These are phyloP conservation scores for Echinochloa phyllopogon DNA, from an alignment of 176 grass and related monocot genomes.

Conservation along the genomic window DNA sequence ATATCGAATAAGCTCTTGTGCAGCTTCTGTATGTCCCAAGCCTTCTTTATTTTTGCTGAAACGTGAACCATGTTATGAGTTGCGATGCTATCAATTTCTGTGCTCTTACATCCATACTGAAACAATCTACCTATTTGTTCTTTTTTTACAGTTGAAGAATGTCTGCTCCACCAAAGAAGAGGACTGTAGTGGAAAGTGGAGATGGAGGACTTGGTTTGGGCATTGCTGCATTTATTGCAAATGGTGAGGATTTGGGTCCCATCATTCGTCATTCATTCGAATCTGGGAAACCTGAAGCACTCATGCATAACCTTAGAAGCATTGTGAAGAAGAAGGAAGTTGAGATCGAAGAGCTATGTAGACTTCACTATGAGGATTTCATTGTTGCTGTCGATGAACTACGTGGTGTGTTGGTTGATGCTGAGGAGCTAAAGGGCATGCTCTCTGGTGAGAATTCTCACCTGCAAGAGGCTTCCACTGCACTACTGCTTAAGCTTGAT, in stretches of 20 bases:
- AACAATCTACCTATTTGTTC: not conserved
- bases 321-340: constrained; percentile 90
- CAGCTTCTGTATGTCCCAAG: not conserved
- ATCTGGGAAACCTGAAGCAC: constrained; percentile 76
- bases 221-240: constrained; percentile 69
- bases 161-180: constrained; percentile 69
- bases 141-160: constrained; percentile 59
- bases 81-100: not conserved
- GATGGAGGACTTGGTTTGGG: constrained; percentile 67
- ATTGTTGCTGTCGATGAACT: constrained; percentile 89
- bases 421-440: constrained; percentile 78
- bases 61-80: not conserved
- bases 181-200: constrained; percentile 63
- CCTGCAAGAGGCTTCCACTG: constrained; percentile 53
- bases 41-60: not conserved
- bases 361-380: constrained; percentile 91
- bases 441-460: constrained; percentile 57
- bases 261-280: constrained; percentile 83
- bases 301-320: constrained; percentile 70
- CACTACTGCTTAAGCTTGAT: constrained; percentile 56
- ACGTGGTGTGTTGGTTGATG: constrained; percentile 77
- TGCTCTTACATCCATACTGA: not conserved
- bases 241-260: constrained; percentile 85
- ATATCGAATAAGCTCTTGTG: not conserved
- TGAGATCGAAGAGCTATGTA: constrained; percentile 92